Evolutionary conservation across 257 asterid species (phyloP).

Genomic region (Asclepias syriaca): DNA sequence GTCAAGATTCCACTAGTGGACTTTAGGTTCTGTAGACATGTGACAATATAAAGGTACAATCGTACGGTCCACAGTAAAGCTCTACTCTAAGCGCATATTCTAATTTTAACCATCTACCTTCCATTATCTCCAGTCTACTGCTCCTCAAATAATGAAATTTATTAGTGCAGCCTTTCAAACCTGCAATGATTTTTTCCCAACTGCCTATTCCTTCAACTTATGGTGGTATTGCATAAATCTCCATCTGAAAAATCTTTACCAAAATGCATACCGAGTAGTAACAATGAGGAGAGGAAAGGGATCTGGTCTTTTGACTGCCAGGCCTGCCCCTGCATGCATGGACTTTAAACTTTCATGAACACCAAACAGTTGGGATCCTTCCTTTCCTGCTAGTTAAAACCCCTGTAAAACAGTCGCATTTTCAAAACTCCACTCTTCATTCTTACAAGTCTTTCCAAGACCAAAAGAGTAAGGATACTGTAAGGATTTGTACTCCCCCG

Average conservation of each 20-base stretch:
- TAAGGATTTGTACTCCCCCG: constrained; percentile 4
- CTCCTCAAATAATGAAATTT: not conserved
- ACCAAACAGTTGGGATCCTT: not conserved
- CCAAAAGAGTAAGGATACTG: not conserved
- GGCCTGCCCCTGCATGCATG: not conserved
- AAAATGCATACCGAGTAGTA: not conserved
- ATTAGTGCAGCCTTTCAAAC: constrained; percentile 4
- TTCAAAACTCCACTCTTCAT: not conserved
- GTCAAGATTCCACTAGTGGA: not conserved
- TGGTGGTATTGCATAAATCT: not conserved
- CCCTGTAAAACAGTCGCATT: too few relatives aligned
- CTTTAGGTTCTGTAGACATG: not conserved
- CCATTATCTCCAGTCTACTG: not conserved
- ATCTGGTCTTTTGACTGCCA: not conserved
- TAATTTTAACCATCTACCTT: not conserved
- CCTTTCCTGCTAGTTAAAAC: not conserved
- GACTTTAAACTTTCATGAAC: not conserved
- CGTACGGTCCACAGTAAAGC: not conserved
- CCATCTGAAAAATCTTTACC: not conserved
- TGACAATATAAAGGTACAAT: not conserved
- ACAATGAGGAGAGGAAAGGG: not conserved
- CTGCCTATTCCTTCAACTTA: not conserved
- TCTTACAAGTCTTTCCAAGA: not conserved
- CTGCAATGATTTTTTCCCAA: constrained; percentile 2
- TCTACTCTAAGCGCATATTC: not conserved